Evolutionary conservation across 352 stramenopile genomes (phyloP), one percentile per base, ranked within the genome.

Genomic region (Phytophthora boehmeriae): DNA sequence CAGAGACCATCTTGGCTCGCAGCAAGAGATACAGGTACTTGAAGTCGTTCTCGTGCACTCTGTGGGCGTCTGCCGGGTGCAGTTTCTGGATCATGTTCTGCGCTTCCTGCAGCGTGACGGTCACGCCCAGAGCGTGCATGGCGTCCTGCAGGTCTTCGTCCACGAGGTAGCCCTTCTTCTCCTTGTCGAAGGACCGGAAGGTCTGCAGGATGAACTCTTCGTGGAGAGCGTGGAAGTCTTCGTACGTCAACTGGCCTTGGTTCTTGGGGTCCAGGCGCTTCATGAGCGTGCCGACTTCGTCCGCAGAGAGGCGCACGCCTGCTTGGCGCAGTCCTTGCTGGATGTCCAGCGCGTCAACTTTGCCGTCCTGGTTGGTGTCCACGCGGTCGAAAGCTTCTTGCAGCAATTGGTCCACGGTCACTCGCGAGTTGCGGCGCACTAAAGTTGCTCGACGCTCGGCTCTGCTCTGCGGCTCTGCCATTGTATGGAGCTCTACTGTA

Each of bases 1-100:
- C 76, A 20, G 78, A 80, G 52, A 78, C 63, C 85, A 94, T 94
- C 59, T 86, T 87, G 38, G 85, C 74, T n/a, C 85, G 85, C 51
- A 94, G 63, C 38, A 90, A 66, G 42, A 94, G 64, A 54, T 94
- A 94, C 22, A 94, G 53, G 54, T 89, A 71, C 72, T 94, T 92
- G 68, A 94, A 94, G 70, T 94, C 85, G 43, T 71, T 71, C 64
- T 91, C 81, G 38, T 88, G 80, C 19, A 94, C 75, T 47, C 75
- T 69, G 71, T 88, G 77, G 16, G 72, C 69, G 54, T 94, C 85
- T 14, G 68, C 61, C 38, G 83, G 83, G 49, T 92, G 69, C 20
- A 94, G 73, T 57, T 94, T 60, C 48, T 80, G 55, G 72, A 94
- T 92, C 85, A 94, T 94, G 35, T 61, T 59, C 43, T 85, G 83